Evolutionary conservation across 2,329 filamentous ascomycete genomes (phyloP).

Genomic region (Colletotrichum sp.): DNA sequence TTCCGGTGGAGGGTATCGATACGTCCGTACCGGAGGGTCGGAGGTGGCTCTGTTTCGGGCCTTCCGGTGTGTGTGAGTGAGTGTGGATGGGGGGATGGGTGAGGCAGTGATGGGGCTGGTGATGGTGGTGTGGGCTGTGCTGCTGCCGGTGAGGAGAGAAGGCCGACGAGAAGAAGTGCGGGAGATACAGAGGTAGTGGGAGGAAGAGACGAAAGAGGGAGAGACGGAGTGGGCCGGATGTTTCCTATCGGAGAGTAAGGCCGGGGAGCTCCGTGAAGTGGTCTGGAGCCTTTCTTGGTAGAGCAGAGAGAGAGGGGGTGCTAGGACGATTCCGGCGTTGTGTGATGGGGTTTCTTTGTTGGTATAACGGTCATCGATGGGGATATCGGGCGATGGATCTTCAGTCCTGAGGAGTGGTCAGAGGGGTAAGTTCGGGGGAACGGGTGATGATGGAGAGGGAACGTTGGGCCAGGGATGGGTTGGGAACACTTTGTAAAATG

Average conservation of each 20-base stretch:
- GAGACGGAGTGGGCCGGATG: not conserved
- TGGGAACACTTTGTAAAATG: not conserved
- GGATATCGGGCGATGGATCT: not conserved
- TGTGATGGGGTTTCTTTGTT: conserved; percentile 2
- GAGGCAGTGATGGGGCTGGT: not conserved
- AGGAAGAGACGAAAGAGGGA: not conserved
- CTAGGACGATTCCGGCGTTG: conserved; percentile 8
- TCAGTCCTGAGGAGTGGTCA: not conserved
- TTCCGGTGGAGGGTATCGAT: not conserved
- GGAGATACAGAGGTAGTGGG: not conserved
- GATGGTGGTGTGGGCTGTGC: not conserved
- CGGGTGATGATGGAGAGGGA: not conserved
- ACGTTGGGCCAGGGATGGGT: not conserved
- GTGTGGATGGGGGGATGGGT: not conserved
- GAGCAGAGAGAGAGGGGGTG: not conserved
- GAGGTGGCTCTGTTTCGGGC: not conserved
- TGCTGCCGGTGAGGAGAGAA: not conserved
- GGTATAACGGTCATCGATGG: conserved; percentile 11
- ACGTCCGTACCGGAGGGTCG: conserved; percentile 10
- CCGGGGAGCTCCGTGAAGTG: not conserved
- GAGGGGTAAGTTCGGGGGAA: not conserved
- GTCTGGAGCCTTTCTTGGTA: not conserved
- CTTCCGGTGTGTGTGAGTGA: not conserved
- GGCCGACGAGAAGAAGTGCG: not conserved
- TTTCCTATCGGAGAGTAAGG: not conserved